Base-by-base conservation (phyloP, 768 basidiomycete species). In the Termitomyces titanicus region DNA sequence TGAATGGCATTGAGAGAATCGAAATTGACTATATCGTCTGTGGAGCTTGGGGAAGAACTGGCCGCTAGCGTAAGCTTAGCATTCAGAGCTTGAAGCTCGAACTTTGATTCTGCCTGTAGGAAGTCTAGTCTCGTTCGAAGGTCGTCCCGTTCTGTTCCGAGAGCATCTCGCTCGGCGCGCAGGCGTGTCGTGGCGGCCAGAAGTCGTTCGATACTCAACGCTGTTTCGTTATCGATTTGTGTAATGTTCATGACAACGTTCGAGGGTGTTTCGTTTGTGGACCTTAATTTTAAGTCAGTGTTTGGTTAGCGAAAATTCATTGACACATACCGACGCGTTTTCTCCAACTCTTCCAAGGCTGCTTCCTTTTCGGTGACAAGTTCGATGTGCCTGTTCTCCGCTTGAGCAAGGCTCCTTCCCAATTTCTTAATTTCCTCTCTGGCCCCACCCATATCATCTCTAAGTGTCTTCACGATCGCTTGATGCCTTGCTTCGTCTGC, bases 401-500 rank as follows among this genome's bases (percentile, higher is more conserved):
- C 63, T 25, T 72, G 70, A 7, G 66, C 59, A 27, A 69, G 62
- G 51, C 73, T 77, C 5, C 66, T 67, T 40, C 69, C 68, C 38
- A 86, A 64, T 39, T 72, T 71, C 34, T 61, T 63, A 57, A 79
- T 76, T 17, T 72, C 57, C 12, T 61, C 43, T 70, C 70, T 38
- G 83, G 58, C 44, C 72, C 78, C 33, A 76, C 71, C 55, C 74
- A 72, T 56, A 71, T 64, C n/a, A 29, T 76, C 76, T 22, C 71
- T 66, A 3, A 81, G 63, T 67, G 81, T 68, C 43, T 66, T 68
- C 63, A 88, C 83, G 53, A 89, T 63, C 3, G 81, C 77, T 3
- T 71, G 68, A 34, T 89, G 84, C 68, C 83, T 86, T 5, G 80
- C 82, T 46, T 84, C 84, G 58, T 90, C 87, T 62, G 88, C 86